Percentiles rank a stretch among this genome's conserved stretches.
These are phyloP conservation scores for Phytopythium montanum DNA, from an alignment of 352 stramenopile genomes.

Conservation along the genomic window DNA sequence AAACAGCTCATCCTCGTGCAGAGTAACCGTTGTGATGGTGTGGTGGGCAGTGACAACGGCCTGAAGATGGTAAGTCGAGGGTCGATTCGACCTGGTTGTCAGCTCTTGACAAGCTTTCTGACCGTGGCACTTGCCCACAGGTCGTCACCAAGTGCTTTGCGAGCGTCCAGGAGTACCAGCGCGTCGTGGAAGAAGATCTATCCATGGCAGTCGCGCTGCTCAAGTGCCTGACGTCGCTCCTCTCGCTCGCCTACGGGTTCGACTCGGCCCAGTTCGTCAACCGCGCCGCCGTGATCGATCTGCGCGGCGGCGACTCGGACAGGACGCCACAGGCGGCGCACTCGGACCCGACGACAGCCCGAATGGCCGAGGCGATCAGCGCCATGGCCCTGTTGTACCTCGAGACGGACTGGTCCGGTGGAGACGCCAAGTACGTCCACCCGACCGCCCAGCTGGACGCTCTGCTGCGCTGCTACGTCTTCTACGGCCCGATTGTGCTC, in stretches of 20 bases:
- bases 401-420: conserved; percentile 40
- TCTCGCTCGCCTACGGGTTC: conserved; percentile 20
- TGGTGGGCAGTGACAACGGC: background rate
- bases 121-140: conserved; percentile 1
- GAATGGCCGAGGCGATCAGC: conserved; percentile 32
- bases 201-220: conserved; percentile 21
- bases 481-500: conserved; percentile 29
- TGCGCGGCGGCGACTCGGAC: conserved; percentile 6
- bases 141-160: conserved; percentile 26
- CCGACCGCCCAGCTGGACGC: conserved; percentile 36
- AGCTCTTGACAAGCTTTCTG: background rate
- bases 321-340: conserved; percentile 7
- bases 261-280: conserved; percentile 15
- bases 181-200: conserved; percentile 17
- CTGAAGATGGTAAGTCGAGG: conserved; percentile 12
- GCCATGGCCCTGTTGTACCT: conserved; percentile 31
- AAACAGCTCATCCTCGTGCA: conserved; percentile 15
- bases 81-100: background rate
- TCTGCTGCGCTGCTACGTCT: conserved; percentile 34
- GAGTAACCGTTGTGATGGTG: conserved; percentile 7
- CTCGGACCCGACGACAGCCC: background rate
- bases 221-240: conserved; percentile 17
- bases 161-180: conserved; percentile 17
- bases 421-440: conserved; percentile 34
- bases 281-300: conserved; percentile 11